phyloP scores from a whole-genome alignment of 2,329 filamentous ascomycete species.

The Alternaria sp. region DNA sequence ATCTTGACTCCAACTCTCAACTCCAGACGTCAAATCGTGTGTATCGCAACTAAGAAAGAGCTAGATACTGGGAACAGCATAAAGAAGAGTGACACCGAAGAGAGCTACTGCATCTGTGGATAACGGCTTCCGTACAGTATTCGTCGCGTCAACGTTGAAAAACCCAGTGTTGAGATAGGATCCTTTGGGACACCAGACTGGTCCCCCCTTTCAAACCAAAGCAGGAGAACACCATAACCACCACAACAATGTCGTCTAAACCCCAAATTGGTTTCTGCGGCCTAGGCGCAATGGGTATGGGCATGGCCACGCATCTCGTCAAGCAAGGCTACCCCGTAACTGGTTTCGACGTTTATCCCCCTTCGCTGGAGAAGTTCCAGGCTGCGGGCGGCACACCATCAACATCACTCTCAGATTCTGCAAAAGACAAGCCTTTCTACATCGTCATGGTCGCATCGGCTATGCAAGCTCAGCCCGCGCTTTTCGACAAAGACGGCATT shows the following conservation, averaged over 20 bases:
- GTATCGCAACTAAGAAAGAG: not conserved
- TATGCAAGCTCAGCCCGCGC: slow-evolving; percentile 68
- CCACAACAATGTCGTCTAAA: slow-evolving; percentile 45
- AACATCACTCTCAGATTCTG: slow-evolving; percentile 66
- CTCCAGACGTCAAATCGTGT: not conserved
- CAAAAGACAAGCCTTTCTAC: slow-evolving; percentile 64
- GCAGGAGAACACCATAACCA: not conserved
- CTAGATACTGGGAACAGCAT: not conserved
- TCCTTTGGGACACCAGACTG: not conserved
- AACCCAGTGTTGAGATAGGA: not conserved
- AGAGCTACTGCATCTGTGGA: not conserved
- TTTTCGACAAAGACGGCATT: slow-evolving; percentile 65
- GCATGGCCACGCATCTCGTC: slow-evolving; percentile 78
- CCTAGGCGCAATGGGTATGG: slow-evolving; percentile 82
- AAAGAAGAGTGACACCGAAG: not conserved
- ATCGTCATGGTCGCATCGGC: slow-evolving; percentile 80
- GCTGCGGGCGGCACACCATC: slow-evolving; percentile 67
- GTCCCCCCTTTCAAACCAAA: not conserved
- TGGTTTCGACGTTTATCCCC: slow-evolving; percentile 73
- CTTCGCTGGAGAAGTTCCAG: slow-evolving; percentile 70
- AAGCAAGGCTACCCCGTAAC: slow-evolving; percentile 70
- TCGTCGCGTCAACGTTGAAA: not conserved
- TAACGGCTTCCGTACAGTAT: not conserved
- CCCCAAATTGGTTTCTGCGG: slow-evolving; percentile 70
- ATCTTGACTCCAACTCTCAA: not conserved